A percentile compares a stretch with the other conserved stretches of the same genome.
Evolutionary conservation across 1,284 basidiomycete species (phyloP).

Genomic region (Rhodotorula glutinis): DNA sequence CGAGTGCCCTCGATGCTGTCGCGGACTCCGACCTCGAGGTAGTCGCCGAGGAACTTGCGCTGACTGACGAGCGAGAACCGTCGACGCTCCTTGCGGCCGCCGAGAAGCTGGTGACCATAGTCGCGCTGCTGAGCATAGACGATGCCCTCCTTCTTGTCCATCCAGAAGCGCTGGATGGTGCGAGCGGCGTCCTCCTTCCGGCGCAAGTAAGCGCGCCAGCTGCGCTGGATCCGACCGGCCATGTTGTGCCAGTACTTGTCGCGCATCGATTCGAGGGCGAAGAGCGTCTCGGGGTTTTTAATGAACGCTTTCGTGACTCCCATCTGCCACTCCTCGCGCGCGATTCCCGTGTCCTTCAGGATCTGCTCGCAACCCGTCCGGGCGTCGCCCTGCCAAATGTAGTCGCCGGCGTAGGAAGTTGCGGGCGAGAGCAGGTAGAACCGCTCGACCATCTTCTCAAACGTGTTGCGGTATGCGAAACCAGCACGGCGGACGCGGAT

Average conservation of each 20-base stretch:
- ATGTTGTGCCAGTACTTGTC: slow-evolving; percentile 99
- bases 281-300: slow-evolving; percentile 98
- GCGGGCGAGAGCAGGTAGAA: slow-evolving; percentile 94
- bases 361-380: slow-evolving; percentile 91
- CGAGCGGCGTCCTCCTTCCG: slow-evolving; percentile 93
- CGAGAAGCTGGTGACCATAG: slow-evolving; percentile 89
- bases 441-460: slow-evolving; percentile 97
- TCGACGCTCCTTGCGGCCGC: slow-evolving; percentile 86
- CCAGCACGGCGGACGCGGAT: slow-evolving; percentile 95
- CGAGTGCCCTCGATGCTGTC: slow-evolving; percentile 76
- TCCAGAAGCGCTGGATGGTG: slow-evolving; percentile 97
- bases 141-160: slow-evolving; percentile 91
- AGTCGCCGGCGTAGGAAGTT: slow-evolving; percentile 97
- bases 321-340: slow-evolving; percentile 99
- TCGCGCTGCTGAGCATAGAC: slow-evolving; percentile 86
- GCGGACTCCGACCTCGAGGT: slow-evolving; percentile 78
- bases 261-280: slow-evolving; percentile 97
- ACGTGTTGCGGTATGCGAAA: slow-evolving; percentile 95
- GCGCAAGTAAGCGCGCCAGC: slow-evolving; percentile 91
- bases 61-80: slow-evolving; percentile 91
- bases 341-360: slow-evolving; percentile 89
- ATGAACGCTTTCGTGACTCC: slow-evolving; percentile 98
- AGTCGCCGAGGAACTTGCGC: slow-evolving; percentile 94
- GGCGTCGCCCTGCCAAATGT: slow-evolving; percentile 90
- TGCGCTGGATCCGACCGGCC: slow-evolving; percentile 93